These are phyloP conservation scores for Wickerhamiella siamensis DNA, from an alignment of 805 yeast species.

Conservation along the genomic window DNA sequence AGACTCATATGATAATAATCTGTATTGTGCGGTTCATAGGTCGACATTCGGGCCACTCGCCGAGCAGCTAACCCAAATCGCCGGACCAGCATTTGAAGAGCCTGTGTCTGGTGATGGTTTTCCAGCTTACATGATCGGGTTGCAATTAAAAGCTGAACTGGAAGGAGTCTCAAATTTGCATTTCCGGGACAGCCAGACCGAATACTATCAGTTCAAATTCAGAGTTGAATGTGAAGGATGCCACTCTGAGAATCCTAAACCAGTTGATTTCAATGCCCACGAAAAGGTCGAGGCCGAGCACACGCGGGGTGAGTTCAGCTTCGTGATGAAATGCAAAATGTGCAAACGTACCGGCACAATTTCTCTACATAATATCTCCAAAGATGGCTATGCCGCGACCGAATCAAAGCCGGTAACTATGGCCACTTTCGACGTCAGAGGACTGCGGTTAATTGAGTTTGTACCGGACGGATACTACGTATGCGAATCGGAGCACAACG, in stretches of 20 bases:
- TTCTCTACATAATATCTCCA: constrained; percentile 17
- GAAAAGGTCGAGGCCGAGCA: constrained; percentile 38
- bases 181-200: constrained; percentile 43
- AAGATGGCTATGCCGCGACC: constrained; percentile 27
- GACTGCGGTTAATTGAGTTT: constrained; percentile 58
- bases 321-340: constrained; percentile 58
- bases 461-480: constrained; percentile 49
- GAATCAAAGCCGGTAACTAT: constrained; percentile 31
- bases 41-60: not conserved
- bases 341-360: constrained; percentile 35
- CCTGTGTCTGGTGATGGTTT: not conserved
- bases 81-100: not conserved
- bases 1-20: constrained; percentile 10
- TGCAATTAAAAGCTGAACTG: constrained; percentile 32
- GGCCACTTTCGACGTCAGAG: constrained; percentile 71
- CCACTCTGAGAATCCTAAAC: constrained; percentile 60
- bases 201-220: constrained; percentile 66
- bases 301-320: constrained; percentile 57
- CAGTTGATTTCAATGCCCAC: constrained; percentile 49
- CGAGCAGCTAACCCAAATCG: not conserved
- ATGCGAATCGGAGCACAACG: constrained; percentile 39
- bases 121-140: constrained; percentile 20
- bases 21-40: not conserved
- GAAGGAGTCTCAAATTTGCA: constrained; percentile 40
- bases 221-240: constrained; percentile 63